Base-by-base conservation (phyloP, 352 stramenopile genomes). In the Thalassiosira ordinaria region DNA sequence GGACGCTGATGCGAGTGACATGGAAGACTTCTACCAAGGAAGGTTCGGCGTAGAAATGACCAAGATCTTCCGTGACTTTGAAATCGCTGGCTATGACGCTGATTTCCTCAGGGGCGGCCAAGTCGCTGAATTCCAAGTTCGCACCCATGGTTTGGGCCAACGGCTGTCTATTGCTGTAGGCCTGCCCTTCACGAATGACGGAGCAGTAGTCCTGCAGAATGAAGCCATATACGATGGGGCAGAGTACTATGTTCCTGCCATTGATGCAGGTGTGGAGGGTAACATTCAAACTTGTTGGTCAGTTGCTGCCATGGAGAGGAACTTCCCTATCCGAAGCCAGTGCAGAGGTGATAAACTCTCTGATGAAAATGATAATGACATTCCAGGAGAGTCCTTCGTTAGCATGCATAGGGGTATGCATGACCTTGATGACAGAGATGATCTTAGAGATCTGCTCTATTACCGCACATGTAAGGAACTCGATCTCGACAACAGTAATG, bases 241-340 rank as follows among this genome's bases (percentile, higher is more conserved):
- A 9, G 72, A 75, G 20, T 80, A 80, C 37, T 70, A 33, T n/a
- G 53, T 80, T 22, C 55, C 62, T 5, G 62, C 63, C 16, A 59
- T 80, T 39, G 72, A 80, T 60, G 31, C 47, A 29, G 72, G 72
- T 51, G 60, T 27, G 29, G 72, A 80, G 53, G 63, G 53, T 26
- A 80, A 80, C 46, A 65, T 80, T 13, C 72, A 80, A 51, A 80
- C 72, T 20, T 80, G 72, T 53, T 80, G 72, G 72, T 80, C 72
- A n/a, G 72, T 80, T 20, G 44, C 62, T n/a, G 72, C 72, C 6
- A 47, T 47, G 8, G 18, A 65, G 55, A 35, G 70, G 14, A 63
- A 80, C 39, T 80, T 80, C 29, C 61, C 62, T 14, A 2, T 24
- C 13, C 31, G 41, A 18, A 66, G 63, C 1, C 20, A 27, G 26